phyloP scores from a whole-genome alignment of 371 early-diverging fungal genomes.

The Mortierella sp. region DNA sequence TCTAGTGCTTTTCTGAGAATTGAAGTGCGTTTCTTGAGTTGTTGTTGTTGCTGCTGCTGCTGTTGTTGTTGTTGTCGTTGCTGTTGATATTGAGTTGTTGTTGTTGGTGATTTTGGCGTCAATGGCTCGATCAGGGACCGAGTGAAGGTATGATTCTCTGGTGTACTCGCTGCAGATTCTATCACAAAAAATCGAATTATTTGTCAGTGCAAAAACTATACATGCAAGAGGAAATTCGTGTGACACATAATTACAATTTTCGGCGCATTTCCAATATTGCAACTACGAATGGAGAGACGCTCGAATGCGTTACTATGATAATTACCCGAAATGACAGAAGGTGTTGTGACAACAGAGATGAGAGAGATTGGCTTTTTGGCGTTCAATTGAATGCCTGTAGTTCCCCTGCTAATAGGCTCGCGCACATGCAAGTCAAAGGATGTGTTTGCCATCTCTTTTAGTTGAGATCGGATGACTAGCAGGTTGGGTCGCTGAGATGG shows the following conservation, averaged over 20 bases:
- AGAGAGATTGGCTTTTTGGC: conserved; percentile 53
- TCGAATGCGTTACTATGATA: no score
- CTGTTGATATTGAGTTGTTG: conserved; percentile 1
- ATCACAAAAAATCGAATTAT: not conserved
- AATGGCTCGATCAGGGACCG: conserved; percentile 23
- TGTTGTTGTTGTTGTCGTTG: not conserved
- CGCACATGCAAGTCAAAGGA: conserved; percentile 54
- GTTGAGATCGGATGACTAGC: conserved; percentile 44
- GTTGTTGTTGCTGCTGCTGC: not conserved
- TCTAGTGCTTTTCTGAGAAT: conserved; percentile 47
- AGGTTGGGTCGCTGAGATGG: conserved; percentile 46
- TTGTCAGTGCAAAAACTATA: not conserved
- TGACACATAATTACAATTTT: not conserved
- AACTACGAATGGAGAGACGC: no score
- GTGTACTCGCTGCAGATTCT: conserved; percentile 22
- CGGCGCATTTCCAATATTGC: no score
- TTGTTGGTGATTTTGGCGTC: conserved; percentile 24
- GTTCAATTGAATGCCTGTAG: conserved; percentile 51
- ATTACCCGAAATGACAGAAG: conserved; percentile 45
- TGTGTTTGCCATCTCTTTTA: conserved; percentile 55
- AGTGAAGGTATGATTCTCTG: conserved; percentile 10
- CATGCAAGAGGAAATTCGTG: not conserved
- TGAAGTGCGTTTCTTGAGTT: conserved; percentile 34
- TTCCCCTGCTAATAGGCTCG: conserved; percentile 48
- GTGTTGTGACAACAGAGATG: conserved; percentile 48